Evolutionary conservation across 176 grass and related monocot species (phyloP).

Genomic region (Puya raimondii): DNA sequence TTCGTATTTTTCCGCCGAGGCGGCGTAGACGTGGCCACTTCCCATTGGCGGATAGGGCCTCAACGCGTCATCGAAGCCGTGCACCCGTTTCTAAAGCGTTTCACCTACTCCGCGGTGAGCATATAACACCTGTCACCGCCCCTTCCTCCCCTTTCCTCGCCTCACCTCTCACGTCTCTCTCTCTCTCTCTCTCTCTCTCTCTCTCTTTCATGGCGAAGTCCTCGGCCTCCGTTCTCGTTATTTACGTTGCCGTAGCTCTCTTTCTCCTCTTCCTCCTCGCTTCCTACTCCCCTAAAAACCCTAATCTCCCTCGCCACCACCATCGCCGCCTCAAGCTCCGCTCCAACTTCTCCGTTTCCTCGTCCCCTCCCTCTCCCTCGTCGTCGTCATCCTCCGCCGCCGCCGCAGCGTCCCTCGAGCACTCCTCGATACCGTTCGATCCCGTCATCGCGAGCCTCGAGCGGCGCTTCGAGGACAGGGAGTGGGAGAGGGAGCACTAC

Average conservation of each 20-base stretch:
- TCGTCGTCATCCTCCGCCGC: not conserved
- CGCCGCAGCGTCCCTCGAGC: not conserved
- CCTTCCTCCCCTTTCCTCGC: not conserved
- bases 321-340: constrained; percentile 66
- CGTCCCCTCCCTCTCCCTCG: not conserved
- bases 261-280: constrained; percentile 43
- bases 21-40: not conserved
- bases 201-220: constrained; percentile 19
- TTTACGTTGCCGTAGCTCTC: constrained; percentile 35
- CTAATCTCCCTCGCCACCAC: constrained; percentile 21
- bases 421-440: constrained; percentile 42
- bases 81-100: not conserved
- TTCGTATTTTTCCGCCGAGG: not conserved
- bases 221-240: constrained; percentile 21
- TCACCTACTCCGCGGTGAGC: not conserved
- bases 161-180: constrained; percentile 3
- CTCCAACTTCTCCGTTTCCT: constrained; percentile 16
- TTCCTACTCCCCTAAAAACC: constrained; percentile 26
- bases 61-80: not conserved
- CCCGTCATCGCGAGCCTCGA: constrained; percentile 64
- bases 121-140: not conserved
- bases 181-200: constrained; percentile 21
- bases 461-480: constrained; percentile 58
- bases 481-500: constrained; percentile 77
- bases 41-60: not conserved